Percentiles rank a stretch among this genome's conserved stretches.
phyloP scores from a whole-genome alignment of 2,329 filamentous ascomycete species.

The Fusarium anthophilum region DNA sequence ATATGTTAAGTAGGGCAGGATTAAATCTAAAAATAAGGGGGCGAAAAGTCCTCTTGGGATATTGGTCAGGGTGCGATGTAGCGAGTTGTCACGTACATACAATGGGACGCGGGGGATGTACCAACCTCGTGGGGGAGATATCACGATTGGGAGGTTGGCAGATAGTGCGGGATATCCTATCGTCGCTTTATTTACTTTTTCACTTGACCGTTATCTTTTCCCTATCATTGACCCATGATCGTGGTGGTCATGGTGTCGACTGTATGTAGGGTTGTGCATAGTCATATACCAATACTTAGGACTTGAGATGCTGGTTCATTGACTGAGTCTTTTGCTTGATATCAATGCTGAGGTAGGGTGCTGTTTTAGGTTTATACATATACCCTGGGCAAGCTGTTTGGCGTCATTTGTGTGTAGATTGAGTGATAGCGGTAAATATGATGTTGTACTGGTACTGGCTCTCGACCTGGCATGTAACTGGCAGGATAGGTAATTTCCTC shows the following conservation, averaged over 20 bases:
- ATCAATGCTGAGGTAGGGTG: neutral
- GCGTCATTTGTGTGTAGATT: neutral
- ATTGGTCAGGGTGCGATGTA: conserved; percentile 30
- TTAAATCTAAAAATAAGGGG: conserved; percentile 35
- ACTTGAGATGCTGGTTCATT: conserved; percentile 20
- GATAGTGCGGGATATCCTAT: conserved; percentile 40
- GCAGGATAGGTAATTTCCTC: neutral
- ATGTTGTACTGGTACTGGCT: neutral
- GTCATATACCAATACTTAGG: conserved; percentile 42
- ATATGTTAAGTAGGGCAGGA: conserved; percentile 3
- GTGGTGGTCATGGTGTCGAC: conserved; percentile 33
- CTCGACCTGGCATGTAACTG: too few relatives aligned
- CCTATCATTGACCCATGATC: conserved; percentile 29
- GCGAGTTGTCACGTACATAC: conserved; percentile 30
- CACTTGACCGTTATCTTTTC: conserved; percentile 40
- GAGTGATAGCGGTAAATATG: neutral
- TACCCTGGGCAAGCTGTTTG: neutral
- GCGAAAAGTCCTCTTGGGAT: conserved; percentile 34
- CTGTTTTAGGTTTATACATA: neutral
- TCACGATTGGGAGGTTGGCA: conserved; percentile 30
- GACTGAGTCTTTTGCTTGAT: neutral
- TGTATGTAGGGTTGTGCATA: conserved; percentile 47
- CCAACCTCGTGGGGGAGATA: conserved; percentile 20
- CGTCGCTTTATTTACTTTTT: conserved; percentile 46
- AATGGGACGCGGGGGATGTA: conserved; percentile 5